Base-by-base conservation (phyloP, 805 yeast species). In the Diddensiella santjacobensis region DNA sequence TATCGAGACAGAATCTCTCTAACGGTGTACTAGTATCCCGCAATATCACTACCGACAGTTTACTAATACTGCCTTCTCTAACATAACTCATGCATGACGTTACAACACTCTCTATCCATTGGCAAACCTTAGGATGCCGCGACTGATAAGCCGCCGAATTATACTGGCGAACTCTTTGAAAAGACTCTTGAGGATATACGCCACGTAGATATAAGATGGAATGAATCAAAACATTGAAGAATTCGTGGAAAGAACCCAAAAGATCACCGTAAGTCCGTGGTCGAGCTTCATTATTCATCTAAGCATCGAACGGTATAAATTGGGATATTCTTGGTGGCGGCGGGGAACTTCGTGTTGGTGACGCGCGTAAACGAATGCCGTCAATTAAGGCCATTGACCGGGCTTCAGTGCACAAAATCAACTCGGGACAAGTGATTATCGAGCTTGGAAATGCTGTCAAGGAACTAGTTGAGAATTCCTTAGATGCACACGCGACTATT, bases 351-450 rank as follows among this genome's bases (percentile, higher is more conserved):
- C n/a, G 19, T n/a, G 15, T 10, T 11, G 11, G 11, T 8, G 31
- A 26, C 31, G 31, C 31, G 31, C 13, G 8, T 26, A 8, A 8
- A 8, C 31, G 15, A 17, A 13, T 17, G 20, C 38, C 38, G 6
- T 35, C 59, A 46, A 69, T 70, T 51, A 57, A 59, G 29, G 70
- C 71, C 3, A 77, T 81, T 22, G 71, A 70, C 30, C 54, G 54
- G 1, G 56, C 58, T 6, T 95, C 90, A 56, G 74, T 89, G 4
- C 87, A 85, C 55, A 72, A 75, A 50, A 79, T 91, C 49, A 88
- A 96, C 0, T 87, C 97, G 0, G 96, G 96, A 0, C 99, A 93
- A 64, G 98, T 93, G 11, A 85, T 93, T 10, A 77, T 82, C 3
- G 96, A 87, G 57, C 66, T 93, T 38, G 71, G 79, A 0, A 80